Percentiles rank a stretch among this genome's conserved stretches.
Conservation (phyloP, 305 asterid species). For the Solanum chacoense region DNA sequence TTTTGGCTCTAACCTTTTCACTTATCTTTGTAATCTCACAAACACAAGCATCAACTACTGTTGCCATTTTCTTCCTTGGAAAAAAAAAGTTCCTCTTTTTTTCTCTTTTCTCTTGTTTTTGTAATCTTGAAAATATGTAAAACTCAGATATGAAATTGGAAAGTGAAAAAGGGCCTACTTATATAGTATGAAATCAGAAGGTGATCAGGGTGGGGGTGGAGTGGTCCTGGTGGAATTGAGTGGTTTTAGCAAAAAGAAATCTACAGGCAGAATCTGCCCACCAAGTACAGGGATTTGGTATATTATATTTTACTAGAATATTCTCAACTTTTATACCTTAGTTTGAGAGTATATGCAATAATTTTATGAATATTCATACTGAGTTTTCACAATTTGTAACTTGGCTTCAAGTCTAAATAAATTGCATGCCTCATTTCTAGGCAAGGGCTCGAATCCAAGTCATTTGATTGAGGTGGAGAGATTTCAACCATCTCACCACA, state of each 20-base stretch:
- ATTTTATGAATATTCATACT: background rate
- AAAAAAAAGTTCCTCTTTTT: background rate
- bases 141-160: background rate
- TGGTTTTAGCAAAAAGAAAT: background rate
- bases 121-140: background rate
- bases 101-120: background rate
- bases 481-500: background rate
- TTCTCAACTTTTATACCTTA: background rate
- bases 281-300: background rate
- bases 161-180: background rate
- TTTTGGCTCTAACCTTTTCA: slow-evolving; percentile 7
- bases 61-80: background rate
- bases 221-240: background rate
- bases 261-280: background rate
- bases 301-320: background rate
- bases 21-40: slow-evolving; percentile 10
- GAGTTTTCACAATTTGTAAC: background rate
- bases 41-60: slow-evolving; percentile 17
- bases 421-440: too few species aligned
- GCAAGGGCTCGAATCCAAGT: background rate
- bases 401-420: background rate
- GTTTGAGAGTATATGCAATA: background rate
- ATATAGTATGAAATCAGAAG: slow-evolving; percentile 30
- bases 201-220: background rate
- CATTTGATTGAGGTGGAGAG: background rate